Conservation (phyloP, 129 eudicot species). For the Helianthus tuberosus region DNA sequence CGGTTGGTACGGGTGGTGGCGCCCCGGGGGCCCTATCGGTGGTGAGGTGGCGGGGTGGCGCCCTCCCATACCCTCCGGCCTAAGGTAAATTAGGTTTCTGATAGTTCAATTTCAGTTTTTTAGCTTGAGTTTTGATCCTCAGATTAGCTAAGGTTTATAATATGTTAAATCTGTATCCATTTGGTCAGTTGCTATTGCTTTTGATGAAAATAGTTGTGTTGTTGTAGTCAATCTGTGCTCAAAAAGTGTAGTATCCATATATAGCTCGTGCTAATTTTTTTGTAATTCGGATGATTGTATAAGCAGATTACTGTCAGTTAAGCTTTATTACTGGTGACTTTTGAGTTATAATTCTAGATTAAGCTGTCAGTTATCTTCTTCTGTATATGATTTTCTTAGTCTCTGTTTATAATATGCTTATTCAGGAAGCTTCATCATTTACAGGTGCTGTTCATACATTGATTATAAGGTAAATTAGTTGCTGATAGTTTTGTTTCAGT, state of each 20-base stretch:
- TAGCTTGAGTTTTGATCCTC: not conserved
- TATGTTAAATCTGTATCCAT: not conserved
- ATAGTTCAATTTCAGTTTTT: not conserved
- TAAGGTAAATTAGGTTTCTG: not conserved
- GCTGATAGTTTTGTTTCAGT: not conserved
- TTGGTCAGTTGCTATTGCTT: too few relatives aligned
- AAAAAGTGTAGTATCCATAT: too few relatives aligned
- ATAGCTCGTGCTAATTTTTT: too few relatives aligned
- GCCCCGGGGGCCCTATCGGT: too few relatives aligned
- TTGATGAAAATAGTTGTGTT: too few relatives aligned
- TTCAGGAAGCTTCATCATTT: too few relatives aligned
- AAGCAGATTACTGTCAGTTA: not conserved
- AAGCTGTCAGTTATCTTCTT: not conserved
- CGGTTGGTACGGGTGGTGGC: too few relatives aligned
- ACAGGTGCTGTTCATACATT: not conserved
- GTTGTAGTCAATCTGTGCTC: too few relatives aligned
- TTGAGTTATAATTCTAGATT: not conserved
- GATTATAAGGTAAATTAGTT: not conserved
- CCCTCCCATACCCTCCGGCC: too few relatives aligned
- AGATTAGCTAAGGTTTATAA: slow-evolving; percentile 19
- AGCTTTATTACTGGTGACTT: slow-evolving; percentile 4
- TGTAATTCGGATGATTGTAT: not conserved
- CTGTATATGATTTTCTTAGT: not conserved
- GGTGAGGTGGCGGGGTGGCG: too few relatives aligned
- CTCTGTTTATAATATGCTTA: too few relatives aligned